phyloP scores from a whole-genome alignment of 306 rosid species.

The Benincasa hispida region DNA sequence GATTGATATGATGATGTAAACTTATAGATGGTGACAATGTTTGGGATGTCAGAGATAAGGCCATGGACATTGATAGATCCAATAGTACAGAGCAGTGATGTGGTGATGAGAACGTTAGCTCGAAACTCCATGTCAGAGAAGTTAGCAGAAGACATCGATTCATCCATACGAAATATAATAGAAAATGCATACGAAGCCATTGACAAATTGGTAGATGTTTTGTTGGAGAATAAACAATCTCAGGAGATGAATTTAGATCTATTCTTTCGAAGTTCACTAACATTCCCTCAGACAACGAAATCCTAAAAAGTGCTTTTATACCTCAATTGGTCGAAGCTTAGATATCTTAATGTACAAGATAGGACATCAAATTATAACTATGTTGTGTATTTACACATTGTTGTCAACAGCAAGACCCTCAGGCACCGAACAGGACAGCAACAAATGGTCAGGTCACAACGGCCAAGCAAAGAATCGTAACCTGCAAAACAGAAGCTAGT shows the following conservation, averaged over 20 bases:
- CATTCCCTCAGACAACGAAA: no score
- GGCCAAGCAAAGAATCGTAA: not conserved
- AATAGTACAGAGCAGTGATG: constrained; percentile 53
- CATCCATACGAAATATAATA: constrained; percentile 46
- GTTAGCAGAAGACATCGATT: constrained; percentile 84
- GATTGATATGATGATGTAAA: no score
- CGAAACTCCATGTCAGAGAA: constrained; percentile 89
- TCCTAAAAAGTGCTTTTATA: no score
- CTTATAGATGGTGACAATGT: constrained; percentile 79
- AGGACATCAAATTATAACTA: not conserved
- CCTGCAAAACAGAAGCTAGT: no score
- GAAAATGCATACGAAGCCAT: no score
- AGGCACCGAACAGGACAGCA: not conserved
- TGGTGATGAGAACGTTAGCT: constrained; percentile 96
- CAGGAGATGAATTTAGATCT: no score
- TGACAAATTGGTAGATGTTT: no score
- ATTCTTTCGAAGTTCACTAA: no score
- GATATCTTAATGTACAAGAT: not conserved
- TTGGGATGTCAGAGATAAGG: constrained; percentile 93
- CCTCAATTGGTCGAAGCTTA: no score
- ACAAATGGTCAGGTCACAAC: no score
- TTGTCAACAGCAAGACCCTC: no score
- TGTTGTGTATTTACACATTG: not conserved
- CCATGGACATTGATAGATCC: constrained; percentile 84
- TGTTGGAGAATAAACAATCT: no score